phyloP scores from a whole-genome alignment of 2,329 filamentous ascomycete species.

The Hypoxylon sp. region DNA sequence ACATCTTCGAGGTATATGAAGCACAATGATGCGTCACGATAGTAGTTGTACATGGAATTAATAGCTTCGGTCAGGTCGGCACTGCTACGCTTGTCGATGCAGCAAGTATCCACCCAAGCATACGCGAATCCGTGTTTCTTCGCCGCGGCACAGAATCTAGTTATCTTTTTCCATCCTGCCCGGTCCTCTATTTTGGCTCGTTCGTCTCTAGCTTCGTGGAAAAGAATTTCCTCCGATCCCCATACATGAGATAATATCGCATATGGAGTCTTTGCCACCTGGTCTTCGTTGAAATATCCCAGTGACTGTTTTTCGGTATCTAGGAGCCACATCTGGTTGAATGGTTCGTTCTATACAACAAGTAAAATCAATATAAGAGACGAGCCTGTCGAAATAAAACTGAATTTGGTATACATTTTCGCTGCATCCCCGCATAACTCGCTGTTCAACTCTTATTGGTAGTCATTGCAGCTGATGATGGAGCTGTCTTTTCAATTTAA shows the following conservation, averaged over 20 bases:
- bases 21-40: constrained; percentile 22
- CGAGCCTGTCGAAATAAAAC: too few relatives aligned
- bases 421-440: too few relatives aligned
- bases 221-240: constrained; percentile 19
- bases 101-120: constrained; percentile 34
- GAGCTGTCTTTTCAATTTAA: too few relatives aligned
- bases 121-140: constrained; percentile 5
- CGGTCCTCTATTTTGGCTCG: not conserved
- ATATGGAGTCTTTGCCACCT: constrained; percentile 2
- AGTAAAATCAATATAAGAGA: too few relatives aligned
- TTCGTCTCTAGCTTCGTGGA: constrained; percentile 13
- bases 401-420: too few relatives aligned
- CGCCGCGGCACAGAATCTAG: constrained; percentile 11
- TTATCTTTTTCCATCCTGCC: constrained; percentile 14
- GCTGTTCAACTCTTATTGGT: too few relatives aligned
- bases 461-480: too few relatives aligned
- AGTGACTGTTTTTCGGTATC: constrained; percentile 9
- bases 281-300: constrained; percentile 1
- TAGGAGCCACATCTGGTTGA: constrained; percentile 16
- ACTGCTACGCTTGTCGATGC: constrained; percentile 31
- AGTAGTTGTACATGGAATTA: constrained; percentile 26
- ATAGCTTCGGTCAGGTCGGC: constrained; percentile 27
- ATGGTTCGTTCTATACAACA: too few relatives aligned
- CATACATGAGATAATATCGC: constrained; percentile 26
- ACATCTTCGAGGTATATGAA: constrained; percentile 32